Base-by-base conservation (phyloP, 2,329 filamentous ascomycete species). In the Penicillium sp. region DNA sequence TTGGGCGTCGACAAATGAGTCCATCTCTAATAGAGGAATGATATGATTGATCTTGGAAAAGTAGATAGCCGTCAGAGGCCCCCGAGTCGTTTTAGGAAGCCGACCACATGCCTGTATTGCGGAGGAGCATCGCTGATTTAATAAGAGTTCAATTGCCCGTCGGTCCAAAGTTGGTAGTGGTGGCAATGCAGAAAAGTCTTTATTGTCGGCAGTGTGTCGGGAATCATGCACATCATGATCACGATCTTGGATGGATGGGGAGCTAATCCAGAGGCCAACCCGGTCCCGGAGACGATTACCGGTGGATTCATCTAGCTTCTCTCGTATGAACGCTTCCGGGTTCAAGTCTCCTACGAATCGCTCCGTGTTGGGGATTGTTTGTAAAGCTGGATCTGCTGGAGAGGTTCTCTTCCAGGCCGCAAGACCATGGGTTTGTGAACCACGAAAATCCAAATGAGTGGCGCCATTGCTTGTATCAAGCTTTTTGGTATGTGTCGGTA, bases 291-390 rank as follows among this genome's bases (percentile, higher is more conserved):
- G 57, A 43, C 66, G 65, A 44, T 51, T 67, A 8, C 60, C 60
- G 22, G 53, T 54, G 7, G 65, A 42, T 22, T 60, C 67, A 43
- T 69, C 57, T 12, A 73, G 44, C 45, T 60, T 65, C 49, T 73
- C 72, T 18, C 68, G 65, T 52, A 76, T 71, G 6, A 74, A 63
- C 29, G 74, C 70, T 62, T 76, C 74, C 6, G 74, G 74, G 50
- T 75, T 76, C 2, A 75, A 63, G 50, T 76, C 72, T 27, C 74
- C 73, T 22, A 76, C 73, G 47, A 76, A 76, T 18, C 72, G 68
- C 49, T 69, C 68, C 33, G 65, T 62, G 25, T 43, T 55, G 7
- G 60, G 54, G 26, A 51, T 53, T 3, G 59, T 51, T 11, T 53
- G 49, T 11, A 58, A 52, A 5, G 50, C 44, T 31, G 57, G 53